These are phyloP conservation scores for Phytophthora boehmeriae DNA, from an alignment of 352 stramenopile species.

Conservation along the genomic window DNA sequence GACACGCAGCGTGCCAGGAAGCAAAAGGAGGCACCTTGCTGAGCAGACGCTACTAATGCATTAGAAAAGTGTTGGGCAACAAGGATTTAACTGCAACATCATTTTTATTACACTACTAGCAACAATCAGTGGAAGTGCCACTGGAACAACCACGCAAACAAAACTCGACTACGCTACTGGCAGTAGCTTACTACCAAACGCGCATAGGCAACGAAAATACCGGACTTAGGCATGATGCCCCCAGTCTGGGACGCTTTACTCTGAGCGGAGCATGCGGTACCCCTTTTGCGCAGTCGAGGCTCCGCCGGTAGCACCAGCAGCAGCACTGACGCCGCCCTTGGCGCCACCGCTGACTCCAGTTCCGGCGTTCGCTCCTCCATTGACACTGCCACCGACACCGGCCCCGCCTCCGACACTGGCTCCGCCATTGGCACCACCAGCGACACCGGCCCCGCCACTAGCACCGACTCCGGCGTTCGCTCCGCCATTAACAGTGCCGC, in stretches of 20 bases:
- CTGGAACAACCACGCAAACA: not conserved
- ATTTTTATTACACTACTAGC: not conserved
- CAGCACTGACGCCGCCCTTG: not conserved
- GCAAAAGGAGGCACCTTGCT: too few species aligned
- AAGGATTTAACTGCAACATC: too few species aligned
- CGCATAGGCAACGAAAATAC: too few species aligned
- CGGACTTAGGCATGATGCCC: too few species aligned
- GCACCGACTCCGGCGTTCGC: not conserved
- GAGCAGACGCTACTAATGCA: not conserved
- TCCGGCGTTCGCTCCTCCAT: too few species aligned
- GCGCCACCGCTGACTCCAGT: not conserved
- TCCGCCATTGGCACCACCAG: not conserved
- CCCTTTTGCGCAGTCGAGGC: not conserved
- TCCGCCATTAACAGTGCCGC: not conserved
- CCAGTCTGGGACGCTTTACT: not conserved
- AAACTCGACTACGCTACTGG: not conserved
- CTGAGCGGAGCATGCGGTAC: constrained; percentile 2
- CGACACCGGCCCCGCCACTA: not conserved
- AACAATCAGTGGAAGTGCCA: not conserved
- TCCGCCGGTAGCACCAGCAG: not conserved
- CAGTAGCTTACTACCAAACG: too few species aligned
- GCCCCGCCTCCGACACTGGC: not conserved
- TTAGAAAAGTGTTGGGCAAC: not conserved
- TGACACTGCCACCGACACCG: not conserved
- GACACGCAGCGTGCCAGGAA: too few species aligned